phyloP scores from a whole-genome alignment of 257 asterid genomes.

The Handroanthus guayacan region DNA sequence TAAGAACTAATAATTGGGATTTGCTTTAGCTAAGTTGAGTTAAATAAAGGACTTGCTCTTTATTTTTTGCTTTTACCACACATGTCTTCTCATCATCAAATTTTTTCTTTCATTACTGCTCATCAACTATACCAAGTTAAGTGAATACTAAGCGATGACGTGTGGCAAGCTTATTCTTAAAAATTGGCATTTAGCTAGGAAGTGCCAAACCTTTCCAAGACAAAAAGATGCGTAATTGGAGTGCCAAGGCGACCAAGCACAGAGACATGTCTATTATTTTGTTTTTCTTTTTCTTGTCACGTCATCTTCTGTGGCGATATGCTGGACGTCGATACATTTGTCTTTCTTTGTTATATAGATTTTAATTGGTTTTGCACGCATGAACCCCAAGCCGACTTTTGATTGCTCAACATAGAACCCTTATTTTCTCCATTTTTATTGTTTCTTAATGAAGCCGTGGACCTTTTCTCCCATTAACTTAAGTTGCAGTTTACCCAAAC shows the following conservation, averaged over 20 bases:
- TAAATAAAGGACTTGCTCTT: too few species aligned
- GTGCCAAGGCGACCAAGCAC: neutral
- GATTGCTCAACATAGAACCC: neutral
- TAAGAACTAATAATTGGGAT: too few species aligned
- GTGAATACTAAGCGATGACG: too few species aligned
- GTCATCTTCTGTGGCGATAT: too few species aligned
- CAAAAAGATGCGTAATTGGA: neutral
- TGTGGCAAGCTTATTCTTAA: too few species aligned
- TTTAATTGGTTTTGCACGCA: neutral
- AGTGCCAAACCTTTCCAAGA: neutral
- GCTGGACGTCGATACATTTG: neutral
- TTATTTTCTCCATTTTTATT: neutral
- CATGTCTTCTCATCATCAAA: too few species aligned
- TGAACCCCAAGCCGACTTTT: neutral
- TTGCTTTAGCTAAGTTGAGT: too few species aligned
- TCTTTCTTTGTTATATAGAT: neutral
- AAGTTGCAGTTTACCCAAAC: neutral
- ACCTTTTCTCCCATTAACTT: neutral
- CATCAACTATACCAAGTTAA: too few species aligned
- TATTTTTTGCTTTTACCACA: too few species aligned
- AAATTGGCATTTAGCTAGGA: too few species aligned
- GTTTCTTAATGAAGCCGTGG: neutral
- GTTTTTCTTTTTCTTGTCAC: too few species aligned
- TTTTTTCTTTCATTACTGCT: too few species aligned
- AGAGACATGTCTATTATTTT: neutral